Percentiles rank a stretch among this genome's conserved stretches.
phyloP scores from a whole-genome alignment of 2,329 filamentous ascomycete genomes.

The Talaromyces marneffei region DNA sequence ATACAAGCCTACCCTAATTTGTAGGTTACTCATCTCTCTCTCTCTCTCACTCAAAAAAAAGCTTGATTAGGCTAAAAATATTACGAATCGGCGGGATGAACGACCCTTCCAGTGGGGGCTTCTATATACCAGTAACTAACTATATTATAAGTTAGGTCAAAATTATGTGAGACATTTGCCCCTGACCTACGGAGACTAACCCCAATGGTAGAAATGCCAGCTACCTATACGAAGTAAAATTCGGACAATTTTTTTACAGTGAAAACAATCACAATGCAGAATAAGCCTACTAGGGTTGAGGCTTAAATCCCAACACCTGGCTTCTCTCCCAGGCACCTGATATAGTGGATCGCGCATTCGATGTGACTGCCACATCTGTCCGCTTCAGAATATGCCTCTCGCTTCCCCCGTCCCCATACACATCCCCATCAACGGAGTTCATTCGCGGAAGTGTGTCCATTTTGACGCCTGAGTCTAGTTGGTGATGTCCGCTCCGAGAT shows the following conservation, averaged over 20 bases:
- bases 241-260: not conserved
- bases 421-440: not conserved
- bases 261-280: not conserved
- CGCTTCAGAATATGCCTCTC: slow-evolving; percentile 5
- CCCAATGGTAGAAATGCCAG: not conserved
- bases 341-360: not conserved
- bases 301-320: slow-evolving; percentile 6
- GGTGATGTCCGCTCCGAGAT: not conserved
- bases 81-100: not conserved
- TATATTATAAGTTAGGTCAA: not conserved
- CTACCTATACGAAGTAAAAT: not conserved
- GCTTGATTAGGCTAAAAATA: not conserved
- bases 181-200: not conserved
- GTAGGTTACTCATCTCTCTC: not conserved
- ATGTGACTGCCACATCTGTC: slow-evolving; percentile 3
- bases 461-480: not conserved
- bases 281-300: not conserved
- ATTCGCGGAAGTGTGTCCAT: slow-evolving; percentile 2
- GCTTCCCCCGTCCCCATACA: not conserved
- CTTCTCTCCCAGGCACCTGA: slow-evolving; percentile 4
- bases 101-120: not conserved
- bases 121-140: not conserved
- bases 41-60: too few relatives aligned
- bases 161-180: not conserved
- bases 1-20: not conserved